These are phyloP conservation scores for Sideroxylon spinosum DNA, from an alignment of 179 eudicot species.

Conservation along the genomic window DNA sequence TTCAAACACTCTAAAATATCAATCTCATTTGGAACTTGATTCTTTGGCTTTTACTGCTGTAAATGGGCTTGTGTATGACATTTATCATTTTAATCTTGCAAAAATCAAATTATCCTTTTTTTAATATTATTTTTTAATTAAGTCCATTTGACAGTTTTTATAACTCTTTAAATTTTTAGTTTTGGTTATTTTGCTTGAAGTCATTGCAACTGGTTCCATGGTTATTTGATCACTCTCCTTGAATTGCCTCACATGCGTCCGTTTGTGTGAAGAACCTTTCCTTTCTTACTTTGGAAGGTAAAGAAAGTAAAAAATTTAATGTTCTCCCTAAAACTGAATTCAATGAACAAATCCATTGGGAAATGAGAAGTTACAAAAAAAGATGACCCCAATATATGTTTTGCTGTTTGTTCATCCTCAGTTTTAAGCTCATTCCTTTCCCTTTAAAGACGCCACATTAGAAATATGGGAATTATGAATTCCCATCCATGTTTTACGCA, in stretches of 20 bases:
- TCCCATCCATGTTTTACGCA: background rate
- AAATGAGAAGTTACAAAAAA: background rate
- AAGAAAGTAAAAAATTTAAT: no score
- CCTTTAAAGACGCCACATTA: background rate
- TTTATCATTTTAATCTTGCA: background rate
- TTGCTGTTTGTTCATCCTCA: background rate
- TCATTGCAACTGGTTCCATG: background rate
- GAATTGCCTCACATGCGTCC: background rate
- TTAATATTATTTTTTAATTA: background rate
- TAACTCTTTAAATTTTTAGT: background rate
- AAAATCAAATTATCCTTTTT: background rate
- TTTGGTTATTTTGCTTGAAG: background rate
- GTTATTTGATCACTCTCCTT: background rate
- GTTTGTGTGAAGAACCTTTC: constrained; percentile 1
- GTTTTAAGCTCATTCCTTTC: background rate
- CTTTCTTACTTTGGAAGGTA: background rate
- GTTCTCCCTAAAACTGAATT: background rate
- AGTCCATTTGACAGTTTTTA: background rate
- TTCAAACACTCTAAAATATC: background rate
- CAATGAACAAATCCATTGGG: background rate
- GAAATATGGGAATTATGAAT: background rate
- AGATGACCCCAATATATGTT: no score
- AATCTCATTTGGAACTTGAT: background rate
- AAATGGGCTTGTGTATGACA: background rate
- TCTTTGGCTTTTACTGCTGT: background rate